These are phyloP conservation scores for Astragalus glycyphyllos DNA, from an alignment of 306 rosid species.

Conservation along the genomic window DNA sequence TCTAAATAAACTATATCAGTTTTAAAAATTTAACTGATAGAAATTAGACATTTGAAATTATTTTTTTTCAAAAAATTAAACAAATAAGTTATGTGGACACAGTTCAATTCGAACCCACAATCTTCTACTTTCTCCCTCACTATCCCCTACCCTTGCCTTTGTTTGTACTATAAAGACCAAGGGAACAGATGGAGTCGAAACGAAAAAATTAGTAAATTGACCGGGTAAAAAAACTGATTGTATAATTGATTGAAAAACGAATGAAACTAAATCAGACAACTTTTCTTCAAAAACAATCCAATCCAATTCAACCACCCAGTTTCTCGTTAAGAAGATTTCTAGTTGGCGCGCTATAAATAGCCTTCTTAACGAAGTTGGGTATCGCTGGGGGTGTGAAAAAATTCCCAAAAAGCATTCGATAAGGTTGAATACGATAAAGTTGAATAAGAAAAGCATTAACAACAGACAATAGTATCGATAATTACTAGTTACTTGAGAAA, in stretches of 20 bases:
- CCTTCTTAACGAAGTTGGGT: not conserved
- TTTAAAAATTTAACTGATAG: too few species aligned
- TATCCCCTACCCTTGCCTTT: too few species aligned
- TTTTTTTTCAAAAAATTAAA: too few species aligned
- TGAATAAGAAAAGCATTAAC: not conserved
- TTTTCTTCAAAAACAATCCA: not conserved
- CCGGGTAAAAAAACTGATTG: too few species aligned
- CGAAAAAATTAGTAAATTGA: too few species aligned
- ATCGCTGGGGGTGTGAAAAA: not conserved
- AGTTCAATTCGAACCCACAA: too few species aligned
- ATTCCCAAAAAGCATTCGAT: not conserved
- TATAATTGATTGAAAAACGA: not conserved
- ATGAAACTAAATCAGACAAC: not conserved
- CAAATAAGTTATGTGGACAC: too few species aligned
- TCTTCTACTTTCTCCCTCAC: too few species aligned
- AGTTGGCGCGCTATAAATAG: not conserved
- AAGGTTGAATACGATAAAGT: not conserved
- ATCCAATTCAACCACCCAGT: not conserved
- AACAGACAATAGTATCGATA: not conserved
- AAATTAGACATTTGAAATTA: too few species aligned
- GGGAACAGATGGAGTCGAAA: too few species aligned
- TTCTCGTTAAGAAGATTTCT: not conserved
- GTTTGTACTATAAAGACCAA: too few species aligned
- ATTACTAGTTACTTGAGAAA: constrained; percentile 7
- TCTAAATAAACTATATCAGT: too few species aligned